Evolutionary conservation across 2,329 filamentous ascomycete species (phyloP).

Genomic region (Hypoxylon sp.): DNA sequence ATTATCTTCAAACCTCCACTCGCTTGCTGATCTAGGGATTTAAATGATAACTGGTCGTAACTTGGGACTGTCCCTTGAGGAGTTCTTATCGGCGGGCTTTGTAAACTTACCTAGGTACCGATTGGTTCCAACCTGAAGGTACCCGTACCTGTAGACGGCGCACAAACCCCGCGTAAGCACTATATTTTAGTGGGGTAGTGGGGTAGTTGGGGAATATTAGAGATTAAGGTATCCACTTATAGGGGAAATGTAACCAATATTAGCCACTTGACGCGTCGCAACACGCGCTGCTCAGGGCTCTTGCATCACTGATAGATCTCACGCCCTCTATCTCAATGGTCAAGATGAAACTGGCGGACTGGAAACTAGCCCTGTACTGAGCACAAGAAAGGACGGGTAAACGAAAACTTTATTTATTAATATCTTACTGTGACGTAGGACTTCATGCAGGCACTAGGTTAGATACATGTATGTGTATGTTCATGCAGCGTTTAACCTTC

Average conservation of each 20-base stretch:
- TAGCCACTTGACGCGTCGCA: constrained; percentile 5
- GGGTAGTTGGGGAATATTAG: neutral
- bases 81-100: too few relatives aligned
- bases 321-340: neutral
- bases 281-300: neutral
- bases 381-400: constrained; percentile 15
- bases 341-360: constrained; percentile 28
- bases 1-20: too few relatives aligned
- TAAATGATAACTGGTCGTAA: too few relatives aligned
- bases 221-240: constrained; percentile 1
- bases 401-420: constrained; percentile 20
- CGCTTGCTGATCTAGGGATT: too few relatives aligned
- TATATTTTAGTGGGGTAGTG: constrained; percentile 4
- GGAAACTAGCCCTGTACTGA: neutral
- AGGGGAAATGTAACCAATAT: constrained; percentile 6
- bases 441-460: neutral
- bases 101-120: neutral
- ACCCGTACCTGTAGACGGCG: constrained; percentile 4
- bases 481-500: constrained; percentile 27
- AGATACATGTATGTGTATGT: neutral
- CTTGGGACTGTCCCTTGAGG: too few relatives aligned
- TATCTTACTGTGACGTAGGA: constrained; percentile 31
- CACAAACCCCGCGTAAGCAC: constrained; percentile 1
- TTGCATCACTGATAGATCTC: neutral
- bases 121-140: too few relatives aligned